Evolutionary conservation across 164 flowering plant species (phyloP).

Genomic region (Litsea cubeba): DNA sequence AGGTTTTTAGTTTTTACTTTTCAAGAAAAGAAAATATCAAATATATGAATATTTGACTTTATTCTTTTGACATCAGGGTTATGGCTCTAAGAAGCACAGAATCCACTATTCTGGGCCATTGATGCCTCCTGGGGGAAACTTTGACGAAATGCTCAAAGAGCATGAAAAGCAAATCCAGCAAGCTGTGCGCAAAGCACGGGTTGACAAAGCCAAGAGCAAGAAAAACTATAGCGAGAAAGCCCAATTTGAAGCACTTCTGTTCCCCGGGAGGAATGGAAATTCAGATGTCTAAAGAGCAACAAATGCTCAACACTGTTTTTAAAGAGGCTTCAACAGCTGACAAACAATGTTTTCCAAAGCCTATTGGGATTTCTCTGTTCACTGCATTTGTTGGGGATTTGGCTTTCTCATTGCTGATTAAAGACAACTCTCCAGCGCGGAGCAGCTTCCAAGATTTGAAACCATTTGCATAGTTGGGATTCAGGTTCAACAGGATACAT

Average conservation of each 20-base stretch:
- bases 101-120: conserved; percentile 88
- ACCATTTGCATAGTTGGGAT: neutral
- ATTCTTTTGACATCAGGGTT: conserved; percentile 35
- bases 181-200: conserved; percentile 83
- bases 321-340: neutral
- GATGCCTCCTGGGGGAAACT: conserved; percentile 75
- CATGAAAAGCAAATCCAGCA: conserved; percentile 88
- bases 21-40: too few relatives aligned
- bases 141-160: conserved; percentile 88
- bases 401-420: neutral
- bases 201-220: conserved; percentile 47
- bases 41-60: neutral
- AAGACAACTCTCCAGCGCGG: too few relatives aligned
- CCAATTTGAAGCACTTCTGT: conserved; percentile 38
- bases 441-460: neutral
- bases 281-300: conserved; percentile 13
- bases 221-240: conserved; percentile 21
- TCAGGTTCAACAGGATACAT: neutral
- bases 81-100: conserved; percentile 51
- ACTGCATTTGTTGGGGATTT: neutral
- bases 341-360: neutral
- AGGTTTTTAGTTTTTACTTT: neutral
- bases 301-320: neutral
- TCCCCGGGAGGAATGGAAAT: conserved; percentile 24
- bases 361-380: neutral